Percentiles rank a stretch among this genome's conserved stretches.
Evolutionary conservation across 1,284 basidiomycete genomes (phyloP).

Genomic region (Puccinia hordei): DNA sequence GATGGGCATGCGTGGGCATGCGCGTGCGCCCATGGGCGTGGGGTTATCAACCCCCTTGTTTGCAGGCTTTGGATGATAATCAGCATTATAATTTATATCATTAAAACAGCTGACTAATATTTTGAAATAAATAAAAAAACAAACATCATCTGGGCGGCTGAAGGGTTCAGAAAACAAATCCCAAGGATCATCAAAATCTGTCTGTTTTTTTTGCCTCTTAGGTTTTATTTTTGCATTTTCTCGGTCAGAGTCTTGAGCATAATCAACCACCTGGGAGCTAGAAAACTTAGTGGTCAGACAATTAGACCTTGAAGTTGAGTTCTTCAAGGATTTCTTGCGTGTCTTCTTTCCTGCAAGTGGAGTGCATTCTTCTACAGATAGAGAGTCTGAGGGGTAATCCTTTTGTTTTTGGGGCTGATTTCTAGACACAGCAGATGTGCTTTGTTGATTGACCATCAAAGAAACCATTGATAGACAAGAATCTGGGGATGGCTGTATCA

Average conservation of each 20-base stretch:
- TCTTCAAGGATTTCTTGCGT: neutral
- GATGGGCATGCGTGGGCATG: too few relatives aligned
- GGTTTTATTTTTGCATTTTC: neutral
- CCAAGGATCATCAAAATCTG: neutral
- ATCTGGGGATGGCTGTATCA: neutral
- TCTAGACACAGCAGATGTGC: neutral
- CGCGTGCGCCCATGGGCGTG: too few relatives aligned
- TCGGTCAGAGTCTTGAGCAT: neutral
- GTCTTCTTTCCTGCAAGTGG: neutral
- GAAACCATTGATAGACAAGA: neutral
- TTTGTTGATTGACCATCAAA: neutral
- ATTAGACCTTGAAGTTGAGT: neutral
- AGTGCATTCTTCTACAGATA: too few relatives aligned
- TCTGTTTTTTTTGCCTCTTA: neutral
- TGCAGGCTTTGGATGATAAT: neutral
- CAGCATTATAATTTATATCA: too few relatives aligned
- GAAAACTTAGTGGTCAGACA: neutral
- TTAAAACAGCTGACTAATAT: neutral
- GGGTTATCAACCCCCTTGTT: too few relatives aligned
- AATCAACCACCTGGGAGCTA: neutral
- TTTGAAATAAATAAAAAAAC: neutral
- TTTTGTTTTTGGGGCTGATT: neutral
- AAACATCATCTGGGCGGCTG: neutral
- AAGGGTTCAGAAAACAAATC: conserved; percentile 1
- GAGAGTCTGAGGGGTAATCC: neutral